Percentiles rank a stretch among this genome's conserved stretches.
These are phyloP conservation scores for Stromatinia cepivora DNA, from an alignment of 2,329 filamentous ascomycete genomes.

Conservation along the genomic window DNA sequence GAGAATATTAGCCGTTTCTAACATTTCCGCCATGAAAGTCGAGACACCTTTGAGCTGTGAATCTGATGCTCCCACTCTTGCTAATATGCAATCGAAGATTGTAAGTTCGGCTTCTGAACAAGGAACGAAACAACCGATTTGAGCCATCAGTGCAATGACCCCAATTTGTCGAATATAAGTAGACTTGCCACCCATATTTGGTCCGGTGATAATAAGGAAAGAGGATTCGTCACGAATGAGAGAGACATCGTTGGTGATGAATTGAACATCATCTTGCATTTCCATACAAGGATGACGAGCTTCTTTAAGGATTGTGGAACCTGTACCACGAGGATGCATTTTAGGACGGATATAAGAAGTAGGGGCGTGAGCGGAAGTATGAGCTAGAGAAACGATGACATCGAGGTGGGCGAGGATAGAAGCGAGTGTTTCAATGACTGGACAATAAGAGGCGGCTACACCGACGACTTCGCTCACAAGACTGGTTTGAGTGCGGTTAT, in stretches of 20 bases:
- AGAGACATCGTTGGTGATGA: constrained; percentile 95
- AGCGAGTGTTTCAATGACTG: constrained; percentile 85
- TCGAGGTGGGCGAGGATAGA: constrained; percentile 89
- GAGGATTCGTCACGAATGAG: constrained; percentile 77
- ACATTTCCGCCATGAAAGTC: constrained; percentile 99
- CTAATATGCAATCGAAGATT: constrained; percentile 95
- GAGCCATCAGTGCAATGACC: constrained; percentile 95
- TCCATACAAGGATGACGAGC: constrained; percentile 97
- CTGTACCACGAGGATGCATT: constrained; percentile 84
- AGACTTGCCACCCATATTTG: constrained; percentile 99
- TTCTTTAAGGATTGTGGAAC: constrained; percentile 86
- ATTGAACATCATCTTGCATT: constrained; percentile 97
- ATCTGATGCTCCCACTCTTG: constrained; percentile 92
- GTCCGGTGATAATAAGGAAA: constrained; percentile 76
- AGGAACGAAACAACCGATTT: constrained; percentile 94
- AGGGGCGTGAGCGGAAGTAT: constrained; percentile 89
- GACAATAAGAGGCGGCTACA: constrained; percentile 92
- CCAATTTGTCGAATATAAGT: constrained; percentile 98
- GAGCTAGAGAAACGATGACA: constrained; percentile 90
- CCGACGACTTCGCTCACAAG: constrained; percentile 89
- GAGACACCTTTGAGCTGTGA: constrained; percentile 97
- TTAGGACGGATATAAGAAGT: constrained; percentile 87
- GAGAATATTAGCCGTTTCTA: constrained; percentile 97
- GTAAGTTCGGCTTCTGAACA: constrained; percentile 87
- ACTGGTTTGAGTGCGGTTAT: constrained; percentile 90